Evolutionary conservation across 148 eudicot species (phyloP), one percentile per base, ranked within the genome.

Genomic region (Talinum fruticosum): DNA sequence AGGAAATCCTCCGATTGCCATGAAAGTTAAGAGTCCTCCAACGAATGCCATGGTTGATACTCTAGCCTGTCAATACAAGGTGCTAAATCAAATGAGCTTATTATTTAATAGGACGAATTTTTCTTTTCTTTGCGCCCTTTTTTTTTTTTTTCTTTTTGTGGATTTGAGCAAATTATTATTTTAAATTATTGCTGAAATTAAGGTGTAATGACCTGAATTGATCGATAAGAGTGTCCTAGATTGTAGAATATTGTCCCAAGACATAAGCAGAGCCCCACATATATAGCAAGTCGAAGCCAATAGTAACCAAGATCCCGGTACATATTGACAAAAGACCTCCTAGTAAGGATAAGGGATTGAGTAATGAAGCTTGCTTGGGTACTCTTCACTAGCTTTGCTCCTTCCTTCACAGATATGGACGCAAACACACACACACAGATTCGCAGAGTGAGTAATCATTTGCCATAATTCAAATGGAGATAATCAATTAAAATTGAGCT

Each of bases 1-100:
- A 49, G 91, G 91, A 19, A 89, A 89, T 19, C 89, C 91, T 62
- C 92, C 92, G 16, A 89, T 89, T 30, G 92, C 88, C 92, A 89
- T 89, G 24, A 89, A 70, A 90, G 90, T 44, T 89, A 81, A 38
- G 8, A 49, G 54, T 51, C 23, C 57, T 18, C 57, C 57, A 14
- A 51, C 57, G 16, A 51, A 51, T 51, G 57, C 57, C 57, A 51
- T 51, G 57, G 57, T 23, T 51, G 57, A 51, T 51, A 18, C 57
- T 51, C 57, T 16, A 16, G 19, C n/a, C 57, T 51, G n/a, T 51
- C 23, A 15, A 4, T 15, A 15, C 57, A 51, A 0, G n/a, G 57
- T 41, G 10, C 47, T 3, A 41, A 41, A 41, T 21, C 16, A 14
- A 10, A 15, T 51, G 21, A 51, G 57, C 14, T 18, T 51, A 19